Conservation (phyloP, 1,284 basidiomycete genomes). For the Cutaneotrichosporon arboriforme region DNA sequence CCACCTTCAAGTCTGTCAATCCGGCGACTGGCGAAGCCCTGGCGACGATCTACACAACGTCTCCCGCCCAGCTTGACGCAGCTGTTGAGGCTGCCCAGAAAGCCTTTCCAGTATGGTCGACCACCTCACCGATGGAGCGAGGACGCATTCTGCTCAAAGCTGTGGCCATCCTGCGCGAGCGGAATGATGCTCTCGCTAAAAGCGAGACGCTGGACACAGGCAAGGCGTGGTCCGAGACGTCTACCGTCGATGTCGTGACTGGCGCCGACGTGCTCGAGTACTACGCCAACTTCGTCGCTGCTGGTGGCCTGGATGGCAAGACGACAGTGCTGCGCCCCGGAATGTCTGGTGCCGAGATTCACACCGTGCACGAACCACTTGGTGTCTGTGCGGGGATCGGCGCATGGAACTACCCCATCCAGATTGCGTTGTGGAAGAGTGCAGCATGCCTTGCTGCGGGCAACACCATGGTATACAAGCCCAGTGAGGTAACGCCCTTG, state of each 20-base stretch:
- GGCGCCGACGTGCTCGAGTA: slow-evolving; percentile 20
- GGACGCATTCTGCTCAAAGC: slow-evolving; percentile 14
- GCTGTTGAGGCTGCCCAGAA: slow-evolving; percentile 6
- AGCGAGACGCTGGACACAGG: slow-evolving; percentile 19
- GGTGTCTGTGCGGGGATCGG: slow-evolving; percentile 24
- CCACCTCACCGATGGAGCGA: slow-evolving; percentile 7
- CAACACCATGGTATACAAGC: slow-evolving; percentile 22
- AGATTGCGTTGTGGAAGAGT: slow-evolving; percentile 19
- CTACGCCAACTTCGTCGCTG: slow-evolving; percentile 16
- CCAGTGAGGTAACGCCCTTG: slow-evolving; percentile 16
- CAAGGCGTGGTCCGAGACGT: slow-evolving; percentile 17
- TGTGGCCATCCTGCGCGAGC: slow-evolving; percentile 10
- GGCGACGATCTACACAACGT: slow-evolving; percentile 14
- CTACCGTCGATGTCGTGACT: slow-evolving; percentile 13
- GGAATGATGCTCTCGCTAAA: slow-evolving; percentile 15
- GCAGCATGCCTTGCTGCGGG: slow-evolving; percentile 17
- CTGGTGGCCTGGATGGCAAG: slow-evolving; percentile 17
- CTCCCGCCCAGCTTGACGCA: slow-evolving; percentile 12
- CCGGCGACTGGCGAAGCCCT: slow-evolving; percentile 9
- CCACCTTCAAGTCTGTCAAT: slow-evolving; percentile 13
- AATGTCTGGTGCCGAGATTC: slow-evolving; percentile 3
- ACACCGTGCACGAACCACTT: slow-evolving; percentile 18
- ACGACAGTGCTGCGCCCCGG: slow-evolving; percentile 12
- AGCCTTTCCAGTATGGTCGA: slow-evolving; percentile 12
- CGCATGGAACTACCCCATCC: slow-evolving; percentile 25